Base-by-base conservation (phyloP, 2,329 filamentous ascomycete species). In the Penicillium sp. region DNA sequence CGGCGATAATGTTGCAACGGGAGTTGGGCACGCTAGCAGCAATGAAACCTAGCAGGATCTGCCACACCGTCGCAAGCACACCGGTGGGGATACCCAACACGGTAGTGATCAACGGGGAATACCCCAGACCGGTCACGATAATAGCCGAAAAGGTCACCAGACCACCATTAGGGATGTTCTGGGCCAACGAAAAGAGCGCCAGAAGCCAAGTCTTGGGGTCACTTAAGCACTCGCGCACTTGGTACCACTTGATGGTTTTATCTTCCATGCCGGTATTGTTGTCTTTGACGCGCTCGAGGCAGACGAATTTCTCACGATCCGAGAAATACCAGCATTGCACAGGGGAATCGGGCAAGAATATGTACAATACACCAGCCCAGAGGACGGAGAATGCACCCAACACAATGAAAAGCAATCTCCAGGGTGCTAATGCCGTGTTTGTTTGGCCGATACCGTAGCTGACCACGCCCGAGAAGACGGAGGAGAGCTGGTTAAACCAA, bases 241-340 rank as follows among this genome's bases (percentile, higher is more conserved):
- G 79, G 13, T 68, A 65, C 33, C 68, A 62, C 58, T 81, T 81
- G 67, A 77, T 76, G 27, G 76, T 74, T 9, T 72, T 77, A 57
- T 80, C 79, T 47, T 67, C 62, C 9, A 70, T 61, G 5, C 67
- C 67, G 3, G 65, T 67, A 10, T 65, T 62, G 54, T 69, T 70
- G 40, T 59, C 49, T 19, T 60, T 62, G 27, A 69, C 59, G 13
- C 68, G 62, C 43, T 65, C 62, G 17, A 73, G 51, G 29, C 55
- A 60, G 25, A 67, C 57, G 23, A 64, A 64, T 31, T 65, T 62
- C 29, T 66, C 60, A 2, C 60, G 56, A 46, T 66, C 58, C 6
- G 59, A 59, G 33, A 69, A 62, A 23, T 60, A 69, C 60, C 64
- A 63, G 10, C 62, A 65, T 46, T 61, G 59, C 9, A 60, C 58